Evolutionary conservation across 805 yeast species (phyloP).

Genomic region (Suhomyces xylopsoci): DNA sequence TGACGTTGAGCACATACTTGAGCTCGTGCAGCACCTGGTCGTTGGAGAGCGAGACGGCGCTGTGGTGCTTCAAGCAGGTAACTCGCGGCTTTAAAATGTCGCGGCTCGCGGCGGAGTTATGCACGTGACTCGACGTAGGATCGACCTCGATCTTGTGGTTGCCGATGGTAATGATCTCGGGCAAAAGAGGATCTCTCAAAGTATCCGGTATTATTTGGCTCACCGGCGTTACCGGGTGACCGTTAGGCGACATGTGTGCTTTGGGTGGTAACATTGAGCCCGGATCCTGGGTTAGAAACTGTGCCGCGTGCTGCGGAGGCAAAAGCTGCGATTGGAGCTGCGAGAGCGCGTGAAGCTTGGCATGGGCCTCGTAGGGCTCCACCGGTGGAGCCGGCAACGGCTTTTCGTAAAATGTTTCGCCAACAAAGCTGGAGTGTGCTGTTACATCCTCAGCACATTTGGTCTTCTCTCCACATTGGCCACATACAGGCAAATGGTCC

Average conservation of each 20-base stretch:
- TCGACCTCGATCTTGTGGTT: conserved; percentile 1
- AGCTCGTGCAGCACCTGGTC: conserved; percentile 8
- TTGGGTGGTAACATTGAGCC: neutral
- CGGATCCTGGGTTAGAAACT: neutral
- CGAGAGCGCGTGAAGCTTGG: neutral
- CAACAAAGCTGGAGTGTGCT: conserved; percentile 5
- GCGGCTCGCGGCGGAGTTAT: neutral
- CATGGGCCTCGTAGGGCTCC: neutral
- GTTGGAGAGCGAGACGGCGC: conserved; percentile 2
- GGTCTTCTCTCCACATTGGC: conserved; percentile 12
- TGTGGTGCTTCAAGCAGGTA: conserved; percentile 4
- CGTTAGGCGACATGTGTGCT: neutral
- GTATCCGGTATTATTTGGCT: conserved; percentile 14
- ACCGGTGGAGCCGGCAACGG: conserved; percentile 5
- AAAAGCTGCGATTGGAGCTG: neutral
- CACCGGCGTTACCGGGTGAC: conserved; percentile 11
- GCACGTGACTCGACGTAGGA: neutral
- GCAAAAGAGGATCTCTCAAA: conserved; percentile 7
- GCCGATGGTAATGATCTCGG: neutral
- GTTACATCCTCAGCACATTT: conserved; percentile 7
- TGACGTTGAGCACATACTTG: conserved; percentile 18
- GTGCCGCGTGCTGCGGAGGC: neutral
- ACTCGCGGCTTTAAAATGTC: conserved; percentile 10
- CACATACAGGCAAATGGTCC: conserved; percentile 11
- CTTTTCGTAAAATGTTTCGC: conserved; percentile 1